These are phyloP conservation scores for Fraxinus quadrangulata DNA, from an alignment of 257 asterid species.

Conservation along the genomic window DNA sequence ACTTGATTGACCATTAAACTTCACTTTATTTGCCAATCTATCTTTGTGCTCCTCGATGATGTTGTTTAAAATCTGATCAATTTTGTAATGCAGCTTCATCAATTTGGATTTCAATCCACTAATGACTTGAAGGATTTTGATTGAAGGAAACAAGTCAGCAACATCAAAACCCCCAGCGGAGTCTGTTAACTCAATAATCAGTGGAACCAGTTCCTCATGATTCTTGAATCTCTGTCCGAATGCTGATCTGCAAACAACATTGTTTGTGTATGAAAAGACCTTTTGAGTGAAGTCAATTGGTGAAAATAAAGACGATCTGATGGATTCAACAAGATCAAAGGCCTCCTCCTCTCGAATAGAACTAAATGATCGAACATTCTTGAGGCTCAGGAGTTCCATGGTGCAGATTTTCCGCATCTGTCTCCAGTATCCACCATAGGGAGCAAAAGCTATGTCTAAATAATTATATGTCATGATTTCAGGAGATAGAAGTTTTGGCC, in stretches of 20 bases:
- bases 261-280: conserved; percentile 10
- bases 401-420: conserved; percentile 26
- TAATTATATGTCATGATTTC: conserved; percentile 20
- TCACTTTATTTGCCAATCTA: not conserved
- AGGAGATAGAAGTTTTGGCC: conserved; percentile 9
- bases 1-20: not conserved
- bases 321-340: not conserved
- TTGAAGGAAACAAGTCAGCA: conserved; percentile 32
- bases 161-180: conserved; percentile 13
- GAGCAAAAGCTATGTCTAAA: conserved; percentile 25
- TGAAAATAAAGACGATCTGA: not conserved
- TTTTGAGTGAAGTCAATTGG: conserved; percentile 15
- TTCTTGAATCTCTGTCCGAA: conserved; percentile 29
- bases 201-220: conserved; percentile 15
- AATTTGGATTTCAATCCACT: conserved; percentile 22
- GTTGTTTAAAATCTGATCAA: conserved; percentile 18
- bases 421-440: conserved; percentile 36
- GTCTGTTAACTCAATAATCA: not conserved
- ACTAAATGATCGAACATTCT: conserved; percentile 18
- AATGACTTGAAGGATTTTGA: conserved; percentile 18
- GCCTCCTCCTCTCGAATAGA: conserved; percentile 25
- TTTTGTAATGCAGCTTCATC: not conserved
- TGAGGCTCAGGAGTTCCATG: conserved; percentile 24
- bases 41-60: conserved; percentile 23
- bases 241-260: conserved; percentile 17